phyloP scores from a whole-genome alignment of 805 yeast species.

The Osmozyma mogii region DNA sequence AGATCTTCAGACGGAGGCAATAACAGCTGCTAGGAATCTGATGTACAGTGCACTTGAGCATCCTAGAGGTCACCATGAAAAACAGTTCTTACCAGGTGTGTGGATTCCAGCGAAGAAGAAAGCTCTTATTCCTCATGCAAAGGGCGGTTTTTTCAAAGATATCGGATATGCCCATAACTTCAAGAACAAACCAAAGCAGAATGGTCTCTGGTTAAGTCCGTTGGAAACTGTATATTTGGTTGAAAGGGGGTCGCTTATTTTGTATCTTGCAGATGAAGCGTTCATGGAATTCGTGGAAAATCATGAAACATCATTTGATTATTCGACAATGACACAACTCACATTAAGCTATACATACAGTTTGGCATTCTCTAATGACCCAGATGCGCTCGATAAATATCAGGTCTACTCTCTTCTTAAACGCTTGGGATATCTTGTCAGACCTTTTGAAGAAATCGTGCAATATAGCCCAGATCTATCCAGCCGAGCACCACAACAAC shows the following conservation, averaged over 20 bases:
- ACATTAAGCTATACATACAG: constrained; percentile 61
- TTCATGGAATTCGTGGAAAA: constrained; percentile 15
- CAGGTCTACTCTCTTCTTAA: constrained; percentile 68
- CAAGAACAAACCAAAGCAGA: constrained; percentile 8
- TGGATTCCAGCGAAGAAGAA: constrained; percentile 25
- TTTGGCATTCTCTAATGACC: constrained; percentile 29
- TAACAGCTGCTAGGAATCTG: constrained; percentile 50
- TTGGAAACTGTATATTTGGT: constrained; percentile 72
- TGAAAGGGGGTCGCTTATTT: constrained; percentile 59
- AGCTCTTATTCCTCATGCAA: constrained; percentile 38
- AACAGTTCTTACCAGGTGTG: constrained; percentile 45
- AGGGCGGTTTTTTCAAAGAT: constrained; percentile 67
- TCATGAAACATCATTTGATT: constrained; percentile 16
- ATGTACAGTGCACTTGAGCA: constrained; percentile 63
- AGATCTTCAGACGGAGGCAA: constrained; percentile 35
- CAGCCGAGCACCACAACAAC: too few relatives aligned
- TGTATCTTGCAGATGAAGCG: constrained; percentile 17
- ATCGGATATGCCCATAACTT: constrained; percentile 47
- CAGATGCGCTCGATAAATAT: constrained; percentile 43
- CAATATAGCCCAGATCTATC: too few relatives aligned
- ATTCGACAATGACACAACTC: constrained; percentile 26
- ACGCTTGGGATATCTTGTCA: constrained; percentile 65
- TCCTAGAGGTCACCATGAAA: constrained; percentile 40
- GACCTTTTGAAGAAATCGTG: constrained; percentile 2
- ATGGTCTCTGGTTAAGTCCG: constrained; percentile 42